phyloP scores from a whole-genome alignment of 768 basidiomycete species.

The Mycena vitilis region DNA sequence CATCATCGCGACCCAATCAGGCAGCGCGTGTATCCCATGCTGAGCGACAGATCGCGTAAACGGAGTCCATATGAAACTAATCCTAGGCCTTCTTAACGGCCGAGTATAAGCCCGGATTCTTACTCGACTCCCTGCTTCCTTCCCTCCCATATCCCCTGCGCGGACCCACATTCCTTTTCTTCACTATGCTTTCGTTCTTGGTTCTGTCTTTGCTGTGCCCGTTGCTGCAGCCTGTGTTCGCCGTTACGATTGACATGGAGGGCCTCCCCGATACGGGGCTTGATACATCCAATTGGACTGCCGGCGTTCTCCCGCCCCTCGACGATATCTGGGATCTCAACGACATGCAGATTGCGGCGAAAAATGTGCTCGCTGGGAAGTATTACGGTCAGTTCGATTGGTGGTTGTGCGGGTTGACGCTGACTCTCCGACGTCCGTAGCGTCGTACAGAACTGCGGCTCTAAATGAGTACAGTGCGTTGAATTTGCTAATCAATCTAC shows the following conservation, averaged over 20 bases:
- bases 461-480: constrained; percentile 40
- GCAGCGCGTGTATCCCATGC: not conserved
- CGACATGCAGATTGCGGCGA: constrained; percentile 43
- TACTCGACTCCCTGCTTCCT: not conserved
- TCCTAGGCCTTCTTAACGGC: not conserved
- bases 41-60: too few relatives aligned
- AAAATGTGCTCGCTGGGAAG: constrained; percentile 36
- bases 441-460: constrained; percentile 39
- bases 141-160: not conserved
- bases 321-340: constrained; percentile 40
- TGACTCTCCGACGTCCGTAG: constrained; percentile 28
- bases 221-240: constrained; percentile 5
- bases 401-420: not conserved
- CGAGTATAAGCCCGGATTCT: not conserved
- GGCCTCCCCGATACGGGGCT: constrained; percentile 45
- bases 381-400: constrained; percentile 36
- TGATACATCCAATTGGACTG: constrained; percentile 39
- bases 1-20: not conserved
- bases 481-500: too few relatives aligned
- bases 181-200: constrained; percentile 18
- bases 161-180: not conserved
- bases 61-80: not conserved
- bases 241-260: constrained; percentile 40
- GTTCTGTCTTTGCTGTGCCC: constrained; percentile 22
- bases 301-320: constrained; percentile 40